phyloP scores from a whole-genome alignment of 2,329 filamentous ascomycete genomes.

The Colletotrichum destructivum region DNA sequence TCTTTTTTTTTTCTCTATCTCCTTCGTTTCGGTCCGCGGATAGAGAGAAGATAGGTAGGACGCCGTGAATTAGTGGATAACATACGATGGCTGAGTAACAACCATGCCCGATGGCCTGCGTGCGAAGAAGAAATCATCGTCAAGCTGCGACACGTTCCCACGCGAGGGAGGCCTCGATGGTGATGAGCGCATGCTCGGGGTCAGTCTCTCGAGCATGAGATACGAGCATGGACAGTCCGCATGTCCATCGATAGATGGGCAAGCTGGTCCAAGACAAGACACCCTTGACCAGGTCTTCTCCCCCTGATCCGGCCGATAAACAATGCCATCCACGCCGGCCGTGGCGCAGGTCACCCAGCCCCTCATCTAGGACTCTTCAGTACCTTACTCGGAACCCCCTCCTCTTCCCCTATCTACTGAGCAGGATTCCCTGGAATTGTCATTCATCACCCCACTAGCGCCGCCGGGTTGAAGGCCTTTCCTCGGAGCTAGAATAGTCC shows the following conservation, averaged over 20 bases:
- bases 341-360: constrained; percentile 6
- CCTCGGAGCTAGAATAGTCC: neutral
- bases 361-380: neutral
- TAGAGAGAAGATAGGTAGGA: neutral
- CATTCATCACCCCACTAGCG: neutral
- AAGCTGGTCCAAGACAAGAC: neutral
- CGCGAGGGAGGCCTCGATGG: neutral
- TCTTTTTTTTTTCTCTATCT: neutral
- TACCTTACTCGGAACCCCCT: too few species aligned
- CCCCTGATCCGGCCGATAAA: constrained; percentile 5
- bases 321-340: constrained; percentile 8
- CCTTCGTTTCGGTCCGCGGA: neutral
- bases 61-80: neutral
- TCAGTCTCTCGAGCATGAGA: neutral
- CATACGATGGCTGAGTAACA: constrained; percentile 16
- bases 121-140: constrained; percentile 1
- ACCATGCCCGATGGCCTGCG: neutral
- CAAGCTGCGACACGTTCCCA: neutral
- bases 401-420: neutral
- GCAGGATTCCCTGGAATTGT: neutral
- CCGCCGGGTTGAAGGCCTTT: too few species aligned
- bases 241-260: neutral
- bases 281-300: neutral
- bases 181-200: neutral
- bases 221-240: neutral